Base-by-base conservation (phyloP, 768 basidiomycete genomes). In the Boletus insuetus region DNA sequence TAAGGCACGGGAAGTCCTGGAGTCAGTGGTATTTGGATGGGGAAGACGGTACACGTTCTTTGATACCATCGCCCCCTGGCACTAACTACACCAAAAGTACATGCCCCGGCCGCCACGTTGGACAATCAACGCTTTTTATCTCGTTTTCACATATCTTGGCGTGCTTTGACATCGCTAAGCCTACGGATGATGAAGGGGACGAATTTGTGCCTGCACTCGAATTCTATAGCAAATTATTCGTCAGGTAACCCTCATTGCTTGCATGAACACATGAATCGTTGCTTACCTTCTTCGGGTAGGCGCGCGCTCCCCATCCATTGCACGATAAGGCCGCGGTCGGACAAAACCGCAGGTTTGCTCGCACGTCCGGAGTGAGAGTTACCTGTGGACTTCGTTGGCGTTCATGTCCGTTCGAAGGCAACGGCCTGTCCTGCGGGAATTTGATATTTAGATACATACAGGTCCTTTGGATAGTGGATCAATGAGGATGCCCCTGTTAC, bases 41-140 rank as follows among this genome's bases (percentile, higher is more conserved):
- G 52, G 52, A 19, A 53, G 31, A 41, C 52, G 45, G 52, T 53
- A 32, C 29, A 10, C 31, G 9, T 11, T 24, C 19, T 19, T 17
- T 6, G 4, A 12, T 46, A 2, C 2, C 24, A 17, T 41, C 3
- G 4, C 1, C 3, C 16, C 19, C 5, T 6, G 9, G 13, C 11
- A 3, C 31, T 50, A 29, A 50, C n/a, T 41, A 32, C 4, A 11
- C 20, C 22, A 1, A 6, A 46, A 53, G 52, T 5, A 8, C 45
- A 24, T 53, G 52, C 8, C 52, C 52, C 1, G 52, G 52, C 17
- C 45, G 52, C 45, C 52, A 53, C 22, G 39, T 53, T 16, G 52
- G 45, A 9, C 39, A 53, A 8, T 46, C 52, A 5, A 17, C 38
- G 38, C 45, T 53, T n/a, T 52, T 52, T 16, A 52, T 45, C 43